Evolutionary conservation across 2,329 filamentous ascomycete genomes (phyloP), one percentile per base, ranked within the genome.

Genomic region (Phyllosticta citriasiana): DNA sequence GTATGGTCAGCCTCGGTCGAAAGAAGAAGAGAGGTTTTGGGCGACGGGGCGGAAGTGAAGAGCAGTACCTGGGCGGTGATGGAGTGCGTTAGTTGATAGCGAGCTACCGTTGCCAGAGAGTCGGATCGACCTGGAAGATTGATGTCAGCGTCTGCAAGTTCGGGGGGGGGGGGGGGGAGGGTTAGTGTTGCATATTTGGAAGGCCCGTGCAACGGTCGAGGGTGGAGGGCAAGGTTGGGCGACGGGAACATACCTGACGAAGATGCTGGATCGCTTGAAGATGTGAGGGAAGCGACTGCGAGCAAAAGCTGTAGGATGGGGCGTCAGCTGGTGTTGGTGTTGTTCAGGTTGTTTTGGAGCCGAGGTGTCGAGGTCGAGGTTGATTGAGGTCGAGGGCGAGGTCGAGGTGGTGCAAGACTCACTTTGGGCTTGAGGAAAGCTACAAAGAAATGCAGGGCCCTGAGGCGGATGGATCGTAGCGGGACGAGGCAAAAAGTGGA

Each of bases 371-470:
- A 6, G 3, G 35, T 40, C 35, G 35, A 16, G 30, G 30, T 33
- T 7, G 30, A 12, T 33, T 12, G 16, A 16, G 6, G 35, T 40
- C 35, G 16, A 40, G 35, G 35, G 16, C 35, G 14, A 47, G 40
- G 40, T 40, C 40, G 7, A 16, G 40, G 40, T 47, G 40, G 40
- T 47, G 40, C 40, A 47, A 47, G 62, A 66, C 71, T 65, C 64
- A 74, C 71, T 71, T 55, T 61, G 60, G 60, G 53, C 55, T 57
- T 72, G 70, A 68, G 70, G 70, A 74, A 73, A 74, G 73, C 72
- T 74, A 74, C 72, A 74, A 75, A 75, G 72, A 75, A 62, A 75
- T 74, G 73, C 73, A 60, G 72, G 71, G 69, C 73, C 73, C 72
- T 74, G 72, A 75, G 71, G 70, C 69, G 71, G 59, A 60, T 63